phyloP scores from a whole-genome alignment of 176 grass and related monocot genomes.

The Oryza meridionalis region DNA sequence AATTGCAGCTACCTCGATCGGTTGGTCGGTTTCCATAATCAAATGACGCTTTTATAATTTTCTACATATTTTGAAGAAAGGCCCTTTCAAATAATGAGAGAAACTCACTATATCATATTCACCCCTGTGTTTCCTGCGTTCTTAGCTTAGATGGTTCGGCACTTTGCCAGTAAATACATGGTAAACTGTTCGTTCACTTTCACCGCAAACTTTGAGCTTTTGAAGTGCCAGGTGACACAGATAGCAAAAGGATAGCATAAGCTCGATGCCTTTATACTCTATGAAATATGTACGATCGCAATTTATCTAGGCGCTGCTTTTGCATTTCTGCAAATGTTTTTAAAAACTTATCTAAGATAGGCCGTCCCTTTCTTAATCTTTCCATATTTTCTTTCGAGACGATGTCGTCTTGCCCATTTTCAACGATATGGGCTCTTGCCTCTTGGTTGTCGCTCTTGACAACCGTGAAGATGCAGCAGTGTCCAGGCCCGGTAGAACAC shows the following conservation, averaged over 20 bases:
- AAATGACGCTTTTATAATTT: neutral
- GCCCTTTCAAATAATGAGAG: neutral
- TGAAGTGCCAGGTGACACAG: conserved; percentile 2
- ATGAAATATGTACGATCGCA: neutral
- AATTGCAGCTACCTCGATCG: neutral
- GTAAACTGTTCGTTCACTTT: neutral
- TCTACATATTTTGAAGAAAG: neutral
- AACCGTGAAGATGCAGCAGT: neutral
- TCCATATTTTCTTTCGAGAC: neutral
- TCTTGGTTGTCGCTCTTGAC: neutral
- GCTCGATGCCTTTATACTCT: neutral
- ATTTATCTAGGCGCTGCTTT: conserved; percentile 1
- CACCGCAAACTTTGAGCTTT: neutral
- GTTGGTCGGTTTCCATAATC: neutral
- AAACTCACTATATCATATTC: neutral
- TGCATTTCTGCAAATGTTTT: neutral
- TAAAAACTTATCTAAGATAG: neutral
- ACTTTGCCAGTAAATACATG: neutral
- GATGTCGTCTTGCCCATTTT: neutral
- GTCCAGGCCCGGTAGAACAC: neutral
- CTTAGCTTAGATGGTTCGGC: neutral
- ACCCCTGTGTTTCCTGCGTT: neutral
- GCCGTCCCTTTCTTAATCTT: neutral
- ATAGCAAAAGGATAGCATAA: neutral
- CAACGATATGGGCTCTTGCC: neutral